phyloP scores from a whole-genome alignment of 306 rosid species.

The Gastrolobium bilobum region DNA sequence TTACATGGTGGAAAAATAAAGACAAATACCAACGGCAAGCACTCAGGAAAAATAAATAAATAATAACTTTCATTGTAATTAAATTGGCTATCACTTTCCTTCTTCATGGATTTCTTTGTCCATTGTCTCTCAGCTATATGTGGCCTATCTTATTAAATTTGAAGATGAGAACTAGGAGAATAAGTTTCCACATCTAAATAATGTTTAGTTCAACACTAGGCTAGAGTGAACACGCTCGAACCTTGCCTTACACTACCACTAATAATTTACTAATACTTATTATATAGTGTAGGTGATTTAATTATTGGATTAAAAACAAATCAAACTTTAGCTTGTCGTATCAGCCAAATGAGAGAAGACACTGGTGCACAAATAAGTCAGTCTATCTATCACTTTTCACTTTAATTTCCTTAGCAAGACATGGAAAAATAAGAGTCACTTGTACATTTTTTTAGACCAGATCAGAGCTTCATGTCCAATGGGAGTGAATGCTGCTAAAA shows the following conservation, averaged over 20 bases:
- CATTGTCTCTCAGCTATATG: slow-evolving; percentile 4
- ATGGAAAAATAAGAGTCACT: slow-evolving; percentile 35
- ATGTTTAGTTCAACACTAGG: slow-evolving; percentile 36
- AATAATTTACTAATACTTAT: slow-evolving; percentile 47
- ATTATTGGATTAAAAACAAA: slow-evolving; percentile 44
- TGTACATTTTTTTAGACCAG: background rate
- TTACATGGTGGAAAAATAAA: background rate
- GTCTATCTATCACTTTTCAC: slow-evolving; percentile 29
- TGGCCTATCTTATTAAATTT: slow-evolving; percentile 10
- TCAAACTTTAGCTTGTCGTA: slow-evolving; percentile 9
- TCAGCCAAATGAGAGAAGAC: slow-evolving; percentile 8
- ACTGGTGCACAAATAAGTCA: slow-evolving; percentile 35
- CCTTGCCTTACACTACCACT: slow-evolving; percentile 47
- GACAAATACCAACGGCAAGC: slow-evolving; percentile 38
- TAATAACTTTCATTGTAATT: background rate
- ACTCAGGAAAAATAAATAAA: background rate
- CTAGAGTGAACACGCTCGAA: slow-evolving; percentile 18
- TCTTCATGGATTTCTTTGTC: slow-evolving; percentile 13
- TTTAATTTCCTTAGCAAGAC: slow-evolving; percentile 26
- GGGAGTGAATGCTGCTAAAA: background rate
- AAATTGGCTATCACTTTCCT: slow-evolving; percentile 37
- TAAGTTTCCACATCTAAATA: slow-evolving; percentile 50
- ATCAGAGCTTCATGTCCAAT: background rate
- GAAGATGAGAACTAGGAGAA: slow-evolving; percentile 14
- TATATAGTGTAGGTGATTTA: slow-evolving; percentile 4